phyloP scores from a whole-genome alignment of 345 rosid genomes.

The Cardiospermum halicacabum region DNA sequence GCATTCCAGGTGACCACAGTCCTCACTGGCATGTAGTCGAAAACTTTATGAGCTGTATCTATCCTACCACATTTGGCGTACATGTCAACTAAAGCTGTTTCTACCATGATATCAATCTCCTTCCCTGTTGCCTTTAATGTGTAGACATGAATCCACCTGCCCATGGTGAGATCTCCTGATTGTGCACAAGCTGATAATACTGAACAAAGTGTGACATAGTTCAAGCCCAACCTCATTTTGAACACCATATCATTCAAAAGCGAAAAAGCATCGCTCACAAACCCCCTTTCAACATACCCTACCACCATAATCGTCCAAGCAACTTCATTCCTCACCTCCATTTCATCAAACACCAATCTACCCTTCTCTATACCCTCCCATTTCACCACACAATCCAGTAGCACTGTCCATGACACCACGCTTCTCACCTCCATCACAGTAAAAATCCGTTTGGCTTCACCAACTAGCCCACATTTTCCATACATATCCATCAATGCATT shows the following conservation, averaged over 20 bases:
- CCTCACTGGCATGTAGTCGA: constrained; percentile 45
- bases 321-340: constrained; percentile 72
- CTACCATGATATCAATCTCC: constrained; percentile 53
- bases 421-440: constrained; percentile 43
- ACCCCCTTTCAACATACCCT: constrained; percentile 61
- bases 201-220: constrained; percentile 55
- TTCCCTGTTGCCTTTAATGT: constrained; percentile 49
- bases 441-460: constrained; percentile 40
- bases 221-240: constrained; percentile 33
- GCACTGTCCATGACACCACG: constrained; percentile 73
- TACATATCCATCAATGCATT: constrained; percentile 75
- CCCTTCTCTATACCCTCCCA: constrained; percentile 65
- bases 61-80: constrained; percentile 81
- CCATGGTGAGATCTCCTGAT: constrained; percentile 57
- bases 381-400: constrained; percentile 52
- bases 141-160: constrained; percentile 73
- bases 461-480: constrained; percentile 52
- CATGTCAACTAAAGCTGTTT: constrained; percentile 81
- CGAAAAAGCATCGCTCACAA: constrained; percentile 34
- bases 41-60: constrained; percentile 43
- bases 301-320: constrained; percentile 70
- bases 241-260: constrained; percentile 50
- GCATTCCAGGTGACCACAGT: constrained; percentile 83
- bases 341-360: constrained; percentile 45
- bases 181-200: constrained; percentile 63